Conservation (phyloP, 2,329 filamentous ascomycete genomes). For the Epichloe scottii region DNA sequence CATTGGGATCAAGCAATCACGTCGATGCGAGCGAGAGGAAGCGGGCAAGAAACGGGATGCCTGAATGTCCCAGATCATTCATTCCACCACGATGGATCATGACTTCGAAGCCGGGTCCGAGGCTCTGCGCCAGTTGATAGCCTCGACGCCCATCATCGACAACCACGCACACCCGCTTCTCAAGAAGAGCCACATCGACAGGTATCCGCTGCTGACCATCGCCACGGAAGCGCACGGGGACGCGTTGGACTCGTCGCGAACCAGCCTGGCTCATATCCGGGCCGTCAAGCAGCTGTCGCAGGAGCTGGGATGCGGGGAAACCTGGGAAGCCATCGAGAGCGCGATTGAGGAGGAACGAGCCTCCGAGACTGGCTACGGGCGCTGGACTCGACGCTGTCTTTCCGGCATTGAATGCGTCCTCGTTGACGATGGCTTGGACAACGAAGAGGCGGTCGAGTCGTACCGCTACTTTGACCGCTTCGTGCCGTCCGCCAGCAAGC, state of each 20-base stretch:
- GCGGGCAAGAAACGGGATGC: too few relatives aligned
- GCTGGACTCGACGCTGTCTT: conserved; percentile 52
- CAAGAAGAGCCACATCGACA: conserved; percentile 32
- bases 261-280: conserved; percentile 56
- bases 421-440: conserved; percentile 63
- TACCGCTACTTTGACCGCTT: conserved; percentile 56
- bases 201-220: conserved; percentile 43
- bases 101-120: conserved; percentile 7
- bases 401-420: conserved; percentile 61
- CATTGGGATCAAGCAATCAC: too few relatives aligned
- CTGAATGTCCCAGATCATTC: too few relatives aligned
- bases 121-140: conserved; percentile 27
- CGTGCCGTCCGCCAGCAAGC: conserved; percentile 49
- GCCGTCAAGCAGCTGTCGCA: conserved; percentile 55
- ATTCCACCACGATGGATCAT: neutral
- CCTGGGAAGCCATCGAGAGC: conserved; percentile 42
- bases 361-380: conserved; percentile 31
- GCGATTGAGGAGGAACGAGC: conserved; percentile 29
- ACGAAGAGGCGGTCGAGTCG: conserved; percentile 39
- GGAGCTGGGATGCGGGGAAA: conserved; percentile 50
- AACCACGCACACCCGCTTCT: conserved; percentile 62
- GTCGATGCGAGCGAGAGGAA: too few relatives aligned
- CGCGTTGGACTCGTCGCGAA: conserved; percentile 49
- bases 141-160: conserved; percentile 54
- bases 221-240: conserved; percentile 60